Evolutionary conservation across 2,329 filamentous ascomycete species (phyloP), one percentile per base, ranked within the genome.

Genomic region (Fusarium neocosmosporiellum): DNA sequence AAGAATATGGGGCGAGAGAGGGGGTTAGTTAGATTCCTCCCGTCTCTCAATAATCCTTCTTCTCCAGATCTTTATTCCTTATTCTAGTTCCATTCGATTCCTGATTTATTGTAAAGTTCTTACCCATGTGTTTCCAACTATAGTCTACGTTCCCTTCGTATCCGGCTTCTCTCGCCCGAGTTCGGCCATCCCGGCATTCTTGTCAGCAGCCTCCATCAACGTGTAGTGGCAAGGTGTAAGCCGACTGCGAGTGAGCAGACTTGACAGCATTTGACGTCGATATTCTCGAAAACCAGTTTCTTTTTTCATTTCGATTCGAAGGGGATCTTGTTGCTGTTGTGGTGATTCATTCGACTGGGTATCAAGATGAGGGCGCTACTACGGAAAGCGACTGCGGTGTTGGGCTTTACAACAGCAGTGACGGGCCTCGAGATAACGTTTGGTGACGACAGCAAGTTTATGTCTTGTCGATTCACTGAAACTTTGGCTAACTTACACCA

Each of bases 361-460:
- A 66, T 64, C 73, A 69, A 64, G 34, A 77, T 76, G 75, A 72
- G 34, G 64, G 67, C 60, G 57, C 36, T 77, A 33, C 59, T 76
- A 24, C 62, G 63, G n/a, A 60, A 67, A 59, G 53, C 65, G 8
- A 66, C 68, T 24, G 46, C 65, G 31, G 41, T 62, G 31, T 59
- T 77, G 63, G 68, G 66, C 41, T 74, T 73, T 65, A 43, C 65
- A 22, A 63, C 55, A 33, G 69, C 65, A 34, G 64, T 53, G 37
- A 68, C 58, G 36, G 68, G 62, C 34, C 67, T 69, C 46, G 70
- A 74, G 7, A 62, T 77, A 34, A 68, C 72, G 50, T 75, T 72
- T 71, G 64, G 73, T 22, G 76, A 78, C 11, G 69, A 78, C 2
- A 69, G 76, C 71, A 50, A 67, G 73, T 65, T 33, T 2, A 9